phyloP scores from a whole-genome alignment of 331 rosid species.

The Saraca asoca region DNA sequence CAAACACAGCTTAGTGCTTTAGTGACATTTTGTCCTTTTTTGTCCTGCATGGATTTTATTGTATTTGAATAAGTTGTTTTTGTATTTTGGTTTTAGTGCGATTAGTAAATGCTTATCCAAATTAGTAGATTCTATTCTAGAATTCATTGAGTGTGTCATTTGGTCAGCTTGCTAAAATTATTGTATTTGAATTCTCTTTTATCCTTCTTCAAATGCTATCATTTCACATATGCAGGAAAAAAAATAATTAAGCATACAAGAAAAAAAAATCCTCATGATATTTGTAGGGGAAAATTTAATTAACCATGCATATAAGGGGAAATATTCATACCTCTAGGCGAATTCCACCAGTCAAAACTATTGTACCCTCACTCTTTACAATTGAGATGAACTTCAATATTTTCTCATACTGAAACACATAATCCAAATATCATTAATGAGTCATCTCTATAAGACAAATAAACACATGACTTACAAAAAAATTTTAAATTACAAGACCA shows the following conservation, averaged over 20 bases:
- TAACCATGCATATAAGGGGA: slow-evolving; percentile 24
- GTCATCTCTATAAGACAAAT: slow-evolving; percentile 15
- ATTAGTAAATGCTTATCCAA: too few species aligned
- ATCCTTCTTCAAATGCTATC: slow-evolving; percentile 87
- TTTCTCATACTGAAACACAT: slow-evolving; percentile 76
- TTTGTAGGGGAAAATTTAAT: slow-evolving; percentile 24
- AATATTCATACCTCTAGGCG: slow-evolving; percentile 77
- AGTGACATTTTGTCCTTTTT: too few species aligned
- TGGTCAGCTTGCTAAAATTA: too few species aligned
- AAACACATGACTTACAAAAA: slow-evolving; percentile 16
- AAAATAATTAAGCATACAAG: not conserved
- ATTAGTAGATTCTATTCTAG: too few species aligned
- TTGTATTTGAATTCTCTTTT: too few species aligned
- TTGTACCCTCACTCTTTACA: slow-evolving; percentile 93
- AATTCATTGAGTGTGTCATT: too few species aligned
- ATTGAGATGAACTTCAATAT: slow-evolving; percentile 74
- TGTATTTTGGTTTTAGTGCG: too few species aligned
- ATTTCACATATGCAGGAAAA: slow-evolving; percentile 14
- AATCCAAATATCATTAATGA: slow-evolving; percentile 40
- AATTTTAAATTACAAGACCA: slow-evolving; percentile 17
- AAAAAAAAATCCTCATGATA: too few species aligned
- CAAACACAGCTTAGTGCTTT: too few species aligned
- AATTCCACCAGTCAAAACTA: slow-evolving; percentile 77
- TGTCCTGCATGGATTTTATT: too few species aligned
- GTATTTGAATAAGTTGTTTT: too few species aligned